Evolutionary conservation across 1,284 basidiomycete species (phyloP), one percentile per base, ranked within the genome.

Genomic region (Pseudozyma thailandica): DNA sequence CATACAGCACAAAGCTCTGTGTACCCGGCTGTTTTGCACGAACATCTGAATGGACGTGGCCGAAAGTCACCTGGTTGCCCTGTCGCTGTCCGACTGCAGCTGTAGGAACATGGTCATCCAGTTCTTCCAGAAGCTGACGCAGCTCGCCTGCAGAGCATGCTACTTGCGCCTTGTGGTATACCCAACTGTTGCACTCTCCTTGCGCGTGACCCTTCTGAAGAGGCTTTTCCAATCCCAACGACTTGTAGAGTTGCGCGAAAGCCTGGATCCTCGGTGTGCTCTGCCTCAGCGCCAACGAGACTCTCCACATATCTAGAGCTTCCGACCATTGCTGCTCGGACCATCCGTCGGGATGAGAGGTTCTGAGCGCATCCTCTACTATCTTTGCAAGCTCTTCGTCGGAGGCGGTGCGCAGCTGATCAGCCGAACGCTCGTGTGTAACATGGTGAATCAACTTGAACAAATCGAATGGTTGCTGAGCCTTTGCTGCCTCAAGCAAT

Each of bases 401-500:
- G 4, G 65, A 58, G 1, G 58, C 53, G 1, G n/a, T 18, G 28
- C 45, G 50, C 16, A 70, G 53, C 42, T 55, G 38, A 3, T 27
- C 6, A 1, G 60, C 38, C 18, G 37, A 28, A 21, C 52, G 50
- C 7, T 46, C 52, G 45, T 27, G 50, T 9, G 59, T 72, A 20
- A 79, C 49, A 4, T 52, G 48, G 21, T 53, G 47, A 26, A 81
- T 25, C 20, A 81, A 38, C 3, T 57, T 43, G 23, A 76, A 77
- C 56, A 80, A 77, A 48, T 63, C 45, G 1, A 62, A 43, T 20
- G 74, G 58, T 16, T 63, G 66, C 26, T 77, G 60, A 0, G 66
- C 37, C n/a, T 49, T 35, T 21, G 42, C 60, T n/a, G 83, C 91
- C 79, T 78, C 94, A 91, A 97, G 84, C 49, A 92, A 87, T 84